Base-by-base conservation (phyloP, 805 yeast genomes). In the Nakazawaea ernobii region DNA sequence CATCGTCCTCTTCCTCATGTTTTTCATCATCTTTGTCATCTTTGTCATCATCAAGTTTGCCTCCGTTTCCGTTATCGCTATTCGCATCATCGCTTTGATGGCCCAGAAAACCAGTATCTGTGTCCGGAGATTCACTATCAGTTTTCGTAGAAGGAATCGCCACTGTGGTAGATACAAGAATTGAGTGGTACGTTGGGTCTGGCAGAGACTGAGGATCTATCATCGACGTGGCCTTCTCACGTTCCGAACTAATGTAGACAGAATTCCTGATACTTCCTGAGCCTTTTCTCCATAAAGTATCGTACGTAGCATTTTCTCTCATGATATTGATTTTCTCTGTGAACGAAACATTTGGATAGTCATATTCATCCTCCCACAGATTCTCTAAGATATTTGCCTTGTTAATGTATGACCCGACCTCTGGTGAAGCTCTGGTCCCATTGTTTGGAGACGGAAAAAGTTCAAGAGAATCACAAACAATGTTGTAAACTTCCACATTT, bases 401-500 rank as follows among this genome's bases (percentile, higher is more conserved):
- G 9, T 49, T 44, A 4, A 71, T 56, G 14, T 69, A 45, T 0
- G 62, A 60, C 14, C 8, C n/a, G 15, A 4, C 27, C 6, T 28
- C 30, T 32, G 53, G 55, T 17, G 37, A 7, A 24, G n/a, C 10
- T 39, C 0, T 55, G 0, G 79, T 61, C 1, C 92, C 92, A 55
- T 85, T 84, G 55, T 82, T 84, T 1, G 73, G 62, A 7, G 81
- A 68, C 0, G 89, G 84, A 28, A 66, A 66, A 29, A 77, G 40
- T 28, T 60, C 58, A 47, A 86, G 64, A 1, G 85, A 70, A 13
- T 84, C 85, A 63, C 96, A 85, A 2, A 91, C 50, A 24, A 91
- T 71, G 53, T 83, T 79, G 63, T 88, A 91, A 5, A 91, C 72
- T 51, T 89, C 86, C 11, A 75, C 69, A 60, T 89, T 92, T 9